Evolutionary conservation across 345 rosid genomes (phyloP).

Genomic region (Eucalyptus rudis): DNA sequence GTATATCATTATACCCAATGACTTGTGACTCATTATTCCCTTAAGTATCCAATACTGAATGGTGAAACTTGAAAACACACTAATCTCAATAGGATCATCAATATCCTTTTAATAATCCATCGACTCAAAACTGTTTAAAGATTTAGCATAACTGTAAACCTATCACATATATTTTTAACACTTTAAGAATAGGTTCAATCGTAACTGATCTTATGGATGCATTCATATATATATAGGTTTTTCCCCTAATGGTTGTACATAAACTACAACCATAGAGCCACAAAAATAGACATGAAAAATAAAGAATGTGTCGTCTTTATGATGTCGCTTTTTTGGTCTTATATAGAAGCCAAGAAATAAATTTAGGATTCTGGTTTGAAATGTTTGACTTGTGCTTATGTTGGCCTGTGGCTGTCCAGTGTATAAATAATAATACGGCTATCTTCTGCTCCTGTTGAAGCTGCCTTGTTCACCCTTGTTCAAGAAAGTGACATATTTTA

Average conservation of each 20-base stretch:
- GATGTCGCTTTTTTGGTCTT: not conserved
- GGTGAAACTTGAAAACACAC: no score
- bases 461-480: not conserved
- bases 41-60: no score
- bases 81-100: no score
- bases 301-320: not conserved
- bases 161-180: no score
- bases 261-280: not conserved
- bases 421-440: not conserved
- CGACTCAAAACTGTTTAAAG: fast-evolving
- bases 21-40: no score
- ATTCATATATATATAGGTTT: conserved; percentile 20
- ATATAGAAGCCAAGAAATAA: not conserved
- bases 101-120: no score
- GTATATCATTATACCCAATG: no score
- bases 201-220: no score
- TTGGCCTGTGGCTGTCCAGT: not conserved
- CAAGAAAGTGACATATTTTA: not conserved
- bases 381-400: not conserved
- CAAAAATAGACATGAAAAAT: not conserved
- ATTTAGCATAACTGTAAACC: no score
- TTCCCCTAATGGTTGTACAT: conserved; percentile 62
- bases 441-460: not conserved
- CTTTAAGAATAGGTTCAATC: no score
- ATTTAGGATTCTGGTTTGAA: not conserved